Conservation (phyloP, 805 yeast species). For the Lipomyces oligophaga region DNA sequence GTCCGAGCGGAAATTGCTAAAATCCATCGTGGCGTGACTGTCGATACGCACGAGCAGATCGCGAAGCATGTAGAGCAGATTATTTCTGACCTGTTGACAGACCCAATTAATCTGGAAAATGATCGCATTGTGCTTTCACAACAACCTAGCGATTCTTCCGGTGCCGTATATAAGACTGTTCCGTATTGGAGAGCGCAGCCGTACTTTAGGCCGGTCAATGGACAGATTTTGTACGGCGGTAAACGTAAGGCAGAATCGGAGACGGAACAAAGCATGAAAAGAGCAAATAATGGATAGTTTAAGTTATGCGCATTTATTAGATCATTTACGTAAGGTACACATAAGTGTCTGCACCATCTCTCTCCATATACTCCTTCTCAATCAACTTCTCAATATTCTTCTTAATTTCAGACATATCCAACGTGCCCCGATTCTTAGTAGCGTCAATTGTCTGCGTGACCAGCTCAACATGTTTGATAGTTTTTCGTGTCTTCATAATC, state of each 20-base stretch:
- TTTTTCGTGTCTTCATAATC: slow-evolving; percentile 35
- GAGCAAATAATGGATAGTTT: too few relatives aligned
- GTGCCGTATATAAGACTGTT: slow-evolving; percentile 71
- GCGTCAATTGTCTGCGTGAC: slow-evolving; percentile 32
- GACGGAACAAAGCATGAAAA: slow-evolving; percentile 6
- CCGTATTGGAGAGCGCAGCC: slow-evolving; percentile 99
- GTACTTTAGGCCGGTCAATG: slow-evolving; percentile 83
- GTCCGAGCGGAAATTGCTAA: slow-evolving; percentile 69
- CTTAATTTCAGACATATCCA: slow-evolving; percentile 34
- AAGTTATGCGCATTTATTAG: too few relatives aligned
- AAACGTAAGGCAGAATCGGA: slow-evolving; percentile 34
- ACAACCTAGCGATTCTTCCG: slow-evolving; percentile 65
- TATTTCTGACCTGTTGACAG: slow-evolving; percentile 54
- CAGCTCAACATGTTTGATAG: slow-evolving; percentile 33
- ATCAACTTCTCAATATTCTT: slow-evolving; percentile 34
- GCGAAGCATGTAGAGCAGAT: slow-evolving; percentile 64
- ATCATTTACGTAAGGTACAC: slow-evolving; percentile 20
- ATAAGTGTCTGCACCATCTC: slow-evolving; percentile 26
- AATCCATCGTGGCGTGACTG: slow-evolving; percentile 38
- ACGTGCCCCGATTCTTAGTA: slow-evolving; percentile 35
- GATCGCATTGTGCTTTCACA: slow-evolving; percentile 48
- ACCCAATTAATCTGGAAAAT: slow-evolving; percentile 55
- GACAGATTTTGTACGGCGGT: slow-evolving; percentile 38
- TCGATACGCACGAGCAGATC: slow-evolving; percentile 51
- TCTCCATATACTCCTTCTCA: slow-evolving; percentile 33